phyloP scores from a whole-genome alignment of 257 asterid genomes.

The Plectranthus barbatus region DNA sequence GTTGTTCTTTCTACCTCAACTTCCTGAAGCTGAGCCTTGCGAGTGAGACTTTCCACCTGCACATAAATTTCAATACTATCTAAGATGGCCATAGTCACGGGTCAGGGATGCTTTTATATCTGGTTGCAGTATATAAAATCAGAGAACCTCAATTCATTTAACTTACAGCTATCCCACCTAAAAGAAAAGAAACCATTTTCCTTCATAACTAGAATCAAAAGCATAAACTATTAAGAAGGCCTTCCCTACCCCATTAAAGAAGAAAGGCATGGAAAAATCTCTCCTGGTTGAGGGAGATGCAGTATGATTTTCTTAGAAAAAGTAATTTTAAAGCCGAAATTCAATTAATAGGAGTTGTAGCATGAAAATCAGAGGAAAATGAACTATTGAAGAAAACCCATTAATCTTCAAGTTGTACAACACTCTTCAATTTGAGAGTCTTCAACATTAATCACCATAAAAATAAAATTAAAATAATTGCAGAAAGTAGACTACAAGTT shows the following conservation, averaged over 20 bases:
- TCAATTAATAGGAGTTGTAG: not conserved
- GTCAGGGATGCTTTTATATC: slow-evolving; percentile 5
- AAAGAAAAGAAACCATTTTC: not conserved
- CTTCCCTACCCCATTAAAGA: too few species aligned
- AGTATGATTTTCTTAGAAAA: not conserved
- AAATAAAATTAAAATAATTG: not conserved
- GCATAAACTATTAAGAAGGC: slow-evolving; percentile 3
- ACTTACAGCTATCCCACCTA: not conserved
- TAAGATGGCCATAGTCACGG: slow-evolving; percentile 5
- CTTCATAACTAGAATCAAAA: not conserved
- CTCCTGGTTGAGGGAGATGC: too few species aligned
- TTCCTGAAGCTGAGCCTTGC: slow-evolving; percentile 83
- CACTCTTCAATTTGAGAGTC: not conserved
- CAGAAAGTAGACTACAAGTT: not conserved
- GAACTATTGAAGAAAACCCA: slow-evolving; percentile 4
- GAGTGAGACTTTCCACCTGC: slow-evolving; percentile 75
- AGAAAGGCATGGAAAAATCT: too few species aligned
- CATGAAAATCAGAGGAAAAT: not conserved
- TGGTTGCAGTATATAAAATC: not conserved
- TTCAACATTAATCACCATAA: slow-evolving; percentile 3
- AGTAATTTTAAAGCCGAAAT: not conserved
- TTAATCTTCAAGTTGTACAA: not conserved
- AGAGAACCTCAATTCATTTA: not conserved
- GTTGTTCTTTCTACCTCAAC: slow-evolving; percentile 74
- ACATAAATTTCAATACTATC: not conserved